Base-by-base conservation (phyloP, 1,284 basidiomycete species). In the Rhodotorula sp. region DNA sequence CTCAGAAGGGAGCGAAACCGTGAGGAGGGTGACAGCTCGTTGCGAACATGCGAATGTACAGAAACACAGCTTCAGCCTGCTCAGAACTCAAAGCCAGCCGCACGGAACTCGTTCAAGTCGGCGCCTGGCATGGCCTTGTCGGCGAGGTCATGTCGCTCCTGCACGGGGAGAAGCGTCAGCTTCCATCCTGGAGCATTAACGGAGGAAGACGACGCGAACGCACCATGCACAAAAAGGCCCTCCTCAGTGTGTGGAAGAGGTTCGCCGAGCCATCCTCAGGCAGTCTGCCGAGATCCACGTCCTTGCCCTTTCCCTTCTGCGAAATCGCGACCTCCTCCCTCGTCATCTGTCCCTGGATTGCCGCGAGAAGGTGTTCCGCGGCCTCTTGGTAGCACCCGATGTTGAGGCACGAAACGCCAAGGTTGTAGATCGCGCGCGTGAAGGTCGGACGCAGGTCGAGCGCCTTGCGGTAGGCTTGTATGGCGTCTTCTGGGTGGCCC, bases 391-490 rank as follows among this genome's bases (percentile, higher is more conserved):
- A 87, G 11, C 94, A 93, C 26, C 94, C 94, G 59, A 99, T 94
- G 79, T 99, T 99, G 71, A 99, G 81, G 79, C 92, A 92, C 91
- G 71, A 59, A 11, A 69, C 65, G 59, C 69, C 68, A 65, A 75
- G 90, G 78, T 99, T 99, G 80, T 96, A 98, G 48, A 98, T 94
- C 10, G 95, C 96, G 18, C 96, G 87, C 0, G 96, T 98, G 79
- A 97, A 99, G 4, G 93, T 94, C 22, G 96, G 96, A 52, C 94
- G 87, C 59, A 98, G 83, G 77, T 89, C 89, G n/a, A 99, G 83
- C 0, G 96, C 96, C 79, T 94, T 88, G 71, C 91, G 86, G 80
- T 99, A 99, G 20, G 94, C 94, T 52, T 92, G 91, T 46, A 99
- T 86, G 4, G 96, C 95, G 80, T 96, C 92, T 80, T 99, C 96